Evolutionary conservation across 257 asterid species (phyloP).

Genomic region (Vinca minor): DNA sequence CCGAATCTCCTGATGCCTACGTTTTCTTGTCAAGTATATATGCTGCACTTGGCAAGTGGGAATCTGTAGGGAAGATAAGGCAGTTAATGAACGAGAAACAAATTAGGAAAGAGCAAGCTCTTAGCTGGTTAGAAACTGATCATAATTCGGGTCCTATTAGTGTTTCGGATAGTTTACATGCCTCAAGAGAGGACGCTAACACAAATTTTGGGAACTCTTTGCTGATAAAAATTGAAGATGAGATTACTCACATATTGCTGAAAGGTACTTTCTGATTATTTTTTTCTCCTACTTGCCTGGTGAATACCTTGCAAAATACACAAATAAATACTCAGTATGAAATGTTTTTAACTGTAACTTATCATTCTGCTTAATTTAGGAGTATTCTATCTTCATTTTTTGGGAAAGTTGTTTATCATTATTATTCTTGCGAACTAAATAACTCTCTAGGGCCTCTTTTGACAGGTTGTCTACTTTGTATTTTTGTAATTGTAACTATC

Average conservation of each 20-base stretch:
- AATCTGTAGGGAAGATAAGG: slow-evolving; percentile 42
- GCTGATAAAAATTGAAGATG: slow-evolving; percentile 24
- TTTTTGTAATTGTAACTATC: background rate
- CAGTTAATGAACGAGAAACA: slow-evolving; percentile 31
- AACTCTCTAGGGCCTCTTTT: background rate
- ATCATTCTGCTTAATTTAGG: background rate
- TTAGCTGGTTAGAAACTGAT: slow-evolving; percentile 59
- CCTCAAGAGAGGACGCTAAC: slow-evolving; percentile 19
- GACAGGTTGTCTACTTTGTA: background rate
- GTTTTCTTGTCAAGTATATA: slow-evolving; percentile 41
- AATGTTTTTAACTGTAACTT: slow-evolving; percentile 1
- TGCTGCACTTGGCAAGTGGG: slow-evolving; percentile 55
- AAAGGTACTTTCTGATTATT: slow-evolving; percentile 17
- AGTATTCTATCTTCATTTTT: background rate
- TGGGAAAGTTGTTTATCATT: background rate
- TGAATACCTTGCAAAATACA: no score
- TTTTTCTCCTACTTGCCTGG: background rate
- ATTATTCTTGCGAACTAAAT: slow-evolving; percentile 2
- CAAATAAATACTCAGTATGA: background rate
- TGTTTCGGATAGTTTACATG: slow-evolving; percentile 15
- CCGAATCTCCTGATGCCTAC: slow-evolving; percentile 35
- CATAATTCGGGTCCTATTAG: slow-evolving; percentile 24
- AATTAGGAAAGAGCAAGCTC: slow-evolving; percentile 25
- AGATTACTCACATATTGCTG: slow-evolving; percentile 14
- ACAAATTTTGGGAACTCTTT: slow-evolving; percentile 27